Evolutionary conservation across 2,329 filamentous ascomycete genomes (phyloP), one percentile per base, ranked within the genome.

Genomic region (Paramyrothecium roridum): DNA sequence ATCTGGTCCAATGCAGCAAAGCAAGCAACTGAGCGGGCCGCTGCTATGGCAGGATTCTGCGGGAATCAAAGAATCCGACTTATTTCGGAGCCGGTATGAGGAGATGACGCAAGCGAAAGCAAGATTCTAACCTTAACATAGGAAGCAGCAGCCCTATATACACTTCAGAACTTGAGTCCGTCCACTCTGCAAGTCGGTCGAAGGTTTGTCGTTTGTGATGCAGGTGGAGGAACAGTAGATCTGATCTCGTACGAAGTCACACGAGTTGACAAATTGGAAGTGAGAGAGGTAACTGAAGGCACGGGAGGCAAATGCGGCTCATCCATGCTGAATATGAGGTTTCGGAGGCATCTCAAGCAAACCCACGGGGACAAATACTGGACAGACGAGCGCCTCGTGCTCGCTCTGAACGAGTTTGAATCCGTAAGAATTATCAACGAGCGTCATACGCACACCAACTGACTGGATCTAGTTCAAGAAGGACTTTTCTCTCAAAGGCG

Each of bases 1-100:
- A 80, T 85, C 8, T 85, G 82, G 82, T 80, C 77, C 40, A 80
- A 83, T 48, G 70, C 71, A 6, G 80, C 81, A 30, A 83, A 81
- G 52, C 72, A 80, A 46, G 75, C 75, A 37, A 84, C 80, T 11
- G 71, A 74, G 55, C 62, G 70, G 30, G 71, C 71, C 1, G 71
- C 71, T 23, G 70, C 71, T 23, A 68, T 72, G 61, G 71, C 71
- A 12, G 71, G 71, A 8, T 73, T 74, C 50, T 73, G 71, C 54
- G 69, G 74, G 40, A 70, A 69, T 17, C 70, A 76, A 21, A 69
- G 72, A 7, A 77, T 80, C 10, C 70, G 73, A 48, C 70, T 82
- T 12, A 73, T 81, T 33, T 79, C 78, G 1, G 80, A 83, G 56
- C 79, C 80, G 17, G 71, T 74, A 62, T 22, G 68, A 61, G 20